These are phyloP conservation scores for Antitrichia curtipendula DNA, from an alignment of 225 moss, liverwort and hornwort genomes.

Conservation along the genomic window DNA sequence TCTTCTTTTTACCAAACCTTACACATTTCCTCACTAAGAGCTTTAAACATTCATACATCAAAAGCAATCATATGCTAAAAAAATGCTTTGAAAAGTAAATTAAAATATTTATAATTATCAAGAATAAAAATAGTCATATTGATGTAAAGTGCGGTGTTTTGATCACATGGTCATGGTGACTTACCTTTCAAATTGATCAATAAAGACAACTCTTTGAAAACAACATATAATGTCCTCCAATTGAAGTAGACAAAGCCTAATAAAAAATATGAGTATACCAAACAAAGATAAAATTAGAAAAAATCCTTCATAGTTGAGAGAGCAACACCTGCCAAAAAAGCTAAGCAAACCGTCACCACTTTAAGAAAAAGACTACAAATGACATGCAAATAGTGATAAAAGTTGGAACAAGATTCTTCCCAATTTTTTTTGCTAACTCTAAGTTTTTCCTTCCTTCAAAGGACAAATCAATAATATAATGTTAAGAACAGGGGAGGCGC, in stretches of 20 bases:
- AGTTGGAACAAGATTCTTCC: background rate
- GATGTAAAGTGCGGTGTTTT: background rate
- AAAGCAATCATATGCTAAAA: background rate
- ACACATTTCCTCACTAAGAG: background rate
- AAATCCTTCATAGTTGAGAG: background rate
- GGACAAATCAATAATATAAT: background rate
- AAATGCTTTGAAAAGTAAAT: background rate
- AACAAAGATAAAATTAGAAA: fast-evolving
- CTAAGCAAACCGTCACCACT: background rate
- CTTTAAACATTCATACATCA: background rate
- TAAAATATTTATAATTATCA: background rate
- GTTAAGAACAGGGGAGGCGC: no score
- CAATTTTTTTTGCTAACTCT: fast-evolving
- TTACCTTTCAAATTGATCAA: background rate
- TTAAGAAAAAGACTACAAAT: background rate
- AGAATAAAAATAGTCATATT: no score
- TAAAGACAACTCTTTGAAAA: background rate
- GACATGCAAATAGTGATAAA: fast-evolving
- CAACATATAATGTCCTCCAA: fast-evolving
- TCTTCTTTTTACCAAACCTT: background rate
- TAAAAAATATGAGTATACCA: fast-evolving
- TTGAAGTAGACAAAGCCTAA: fast-evolving
- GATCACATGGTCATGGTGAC: fast-evolving
- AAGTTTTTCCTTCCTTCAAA: background rate
- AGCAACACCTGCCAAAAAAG: fast-evolving